Conservation (phyloP, 257 asterid species). For the Solanum chaucha region DNA sequence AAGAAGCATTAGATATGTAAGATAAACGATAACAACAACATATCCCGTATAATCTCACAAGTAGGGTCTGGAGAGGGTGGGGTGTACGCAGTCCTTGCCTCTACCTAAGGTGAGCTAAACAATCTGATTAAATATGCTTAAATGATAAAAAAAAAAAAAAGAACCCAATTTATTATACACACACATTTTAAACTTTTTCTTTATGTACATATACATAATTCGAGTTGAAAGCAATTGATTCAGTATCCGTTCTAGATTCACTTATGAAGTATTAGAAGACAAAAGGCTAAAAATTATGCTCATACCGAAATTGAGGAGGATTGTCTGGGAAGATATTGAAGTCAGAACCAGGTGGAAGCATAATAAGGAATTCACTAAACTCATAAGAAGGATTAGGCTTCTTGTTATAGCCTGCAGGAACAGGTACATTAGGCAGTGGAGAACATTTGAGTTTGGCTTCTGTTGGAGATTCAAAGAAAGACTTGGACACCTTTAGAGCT, state of each 20-base stretch:
- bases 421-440: conserved; percentile 18
- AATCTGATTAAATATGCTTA: too few species aligned
- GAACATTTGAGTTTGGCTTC: conserved; percentile 29
- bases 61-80: background rate
- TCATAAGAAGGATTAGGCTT: conserved; percentile 30
- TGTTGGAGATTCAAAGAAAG: conserved; percentile 20
- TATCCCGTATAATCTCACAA: too few species aligned
- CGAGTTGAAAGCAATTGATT: background rate
- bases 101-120: background rate
- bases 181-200: background rate
- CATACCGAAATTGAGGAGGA: conserved; percentile 19
- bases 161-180: too few species aligned
- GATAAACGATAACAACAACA: too few species aligned
- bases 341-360: conserved; percentile 28
- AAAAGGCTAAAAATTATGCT: background rate
- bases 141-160: too few species aligned
- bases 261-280: background rate
- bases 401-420: conserved; percentile 46
- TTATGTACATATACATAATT: background rate
- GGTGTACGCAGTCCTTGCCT: background rate
- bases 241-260: background rate
- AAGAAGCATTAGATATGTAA: too few species aligned
- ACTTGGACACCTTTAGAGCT: conserved; percentile 23
- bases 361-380: conserved; percentile 34
- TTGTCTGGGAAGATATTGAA: conserved; percentile 12